Conservation (phyloP, 352 stramenopile genomes). For the Phytophthora colocasiae region DNA sequence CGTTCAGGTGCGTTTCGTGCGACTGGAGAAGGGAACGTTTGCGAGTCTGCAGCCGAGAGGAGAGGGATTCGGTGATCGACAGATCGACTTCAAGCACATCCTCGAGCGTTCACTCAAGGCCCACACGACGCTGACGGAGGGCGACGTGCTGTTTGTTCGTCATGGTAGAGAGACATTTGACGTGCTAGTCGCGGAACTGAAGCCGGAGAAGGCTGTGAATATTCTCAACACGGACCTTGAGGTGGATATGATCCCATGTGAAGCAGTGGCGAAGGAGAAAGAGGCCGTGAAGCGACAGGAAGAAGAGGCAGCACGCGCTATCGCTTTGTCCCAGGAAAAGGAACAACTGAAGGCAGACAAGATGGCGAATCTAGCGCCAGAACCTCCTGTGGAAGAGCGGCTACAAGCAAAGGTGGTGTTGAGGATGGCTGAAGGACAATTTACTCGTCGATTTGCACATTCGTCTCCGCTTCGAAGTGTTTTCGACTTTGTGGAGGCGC, state of each 20-base stretch:
- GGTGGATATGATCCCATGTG: slow-evolving; percentile 78
- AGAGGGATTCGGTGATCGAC: slow-evolving; percentile 72
- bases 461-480: slow-evolving; percentile 39
- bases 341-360: slow-evolving; percentile 53
- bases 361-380: slow-evolving; percentile 37
- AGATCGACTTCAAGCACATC: slow-evolving; percentile 87
- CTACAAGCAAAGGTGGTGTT: slow-evolving; percentile 58
- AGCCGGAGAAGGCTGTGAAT: slow-evolving; percentile 62
- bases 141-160: slow-evolving; percentile 79
- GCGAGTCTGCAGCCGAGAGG: slow-evolving; percentile 72
- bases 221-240: slow-evolving; percentile 88
- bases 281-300: slow-evolving; percentile 44
- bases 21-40: slow-evolving; percentile 75
- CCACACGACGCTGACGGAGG: slow-evolving; percentile 80
- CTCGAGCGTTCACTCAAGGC: slow-evolving; percentile 74
- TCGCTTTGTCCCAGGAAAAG: slow-evolving; percentile 40
- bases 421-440: slow-evolving; percentile 57
- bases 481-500: slow-evolving; percentile 62
- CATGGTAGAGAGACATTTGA: slow-evolving; percentile 85
- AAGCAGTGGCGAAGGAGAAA: slow-evolving; percentile 53
- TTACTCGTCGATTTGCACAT: slow-evolving; percentile 57
- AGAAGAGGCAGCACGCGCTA: slow-evolving; percentile 40
- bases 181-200: slow-evolving; percentile 66
- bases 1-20: slow-evolving; percentile 75
- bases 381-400: slow-evolving; percentile 51